A percentile compares a stretch with the other conserved stretches of the same genome.
Conservation (phyloP, 2,329 filamentous ascomycete species). For the Xenosphaeropsis pyriputrescens region DNA sequence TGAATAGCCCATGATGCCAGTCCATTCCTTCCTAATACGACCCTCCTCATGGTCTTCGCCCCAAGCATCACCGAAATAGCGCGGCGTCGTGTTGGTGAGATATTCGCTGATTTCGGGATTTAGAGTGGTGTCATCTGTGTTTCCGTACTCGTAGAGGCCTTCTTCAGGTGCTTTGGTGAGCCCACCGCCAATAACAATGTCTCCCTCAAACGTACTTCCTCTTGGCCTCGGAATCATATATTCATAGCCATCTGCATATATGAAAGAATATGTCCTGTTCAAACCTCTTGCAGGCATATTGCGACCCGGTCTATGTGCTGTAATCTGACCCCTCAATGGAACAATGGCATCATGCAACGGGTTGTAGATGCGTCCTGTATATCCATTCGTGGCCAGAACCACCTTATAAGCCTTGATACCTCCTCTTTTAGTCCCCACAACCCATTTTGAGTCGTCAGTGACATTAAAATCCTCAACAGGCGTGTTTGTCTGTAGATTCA, state of each 20-base stretch:
- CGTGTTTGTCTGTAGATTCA: slow-evolving; percentile 12
- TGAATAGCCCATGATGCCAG: slow-evolving; percentile 38
- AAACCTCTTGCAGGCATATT: slow-evolving; percentile 12
- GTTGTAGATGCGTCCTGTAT: slow-evolving; percentile 29
- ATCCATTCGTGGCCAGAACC: slow-evolving; percentile 37
- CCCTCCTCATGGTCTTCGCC: slow-evolving; percentile 28
- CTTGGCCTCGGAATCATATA: slow-evolving; percentile 47
- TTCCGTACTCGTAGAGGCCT: slow-evolving; percentile 34
- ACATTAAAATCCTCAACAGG: slow-evolving; percentile 8
- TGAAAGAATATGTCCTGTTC: slow-evolving; percentile 28
- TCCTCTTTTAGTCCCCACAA: slow-evolving; percentile 27
- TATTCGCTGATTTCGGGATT: slow-evolving; percentile 36
- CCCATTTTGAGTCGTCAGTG: slow-evolving; percentile 17
- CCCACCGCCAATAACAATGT: slow-evolving; percentile 48
- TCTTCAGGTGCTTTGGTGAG: slow-evolving; percentile 23
- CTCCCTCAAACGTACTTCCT: slow-evolving; percentile 23
- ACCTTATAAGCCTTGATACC: slow-evolving; percentile 24
- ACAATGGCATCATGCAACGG: slow-evolving; percentile 26
- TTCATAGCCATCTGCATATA: slow-evolving; percentile 45
- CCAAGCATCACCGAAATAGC: slow-evolving; percentile 37
- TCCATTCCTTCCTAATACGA: slow-evolving; percentile 32
- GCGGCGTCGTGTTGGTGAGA: slow-evolving; percentile 24
- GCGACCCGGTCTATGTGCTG: slow-evolving; percentile 22
- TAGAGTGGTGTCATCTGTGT: slow-evolving; percentile 36
- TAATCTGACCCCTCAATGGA: slow-evolving; percentile 33